Base-by-base conservation (phyloP, 2,329 filamentous ascomycete genomes). In the Geosmithia flava region DNA sequence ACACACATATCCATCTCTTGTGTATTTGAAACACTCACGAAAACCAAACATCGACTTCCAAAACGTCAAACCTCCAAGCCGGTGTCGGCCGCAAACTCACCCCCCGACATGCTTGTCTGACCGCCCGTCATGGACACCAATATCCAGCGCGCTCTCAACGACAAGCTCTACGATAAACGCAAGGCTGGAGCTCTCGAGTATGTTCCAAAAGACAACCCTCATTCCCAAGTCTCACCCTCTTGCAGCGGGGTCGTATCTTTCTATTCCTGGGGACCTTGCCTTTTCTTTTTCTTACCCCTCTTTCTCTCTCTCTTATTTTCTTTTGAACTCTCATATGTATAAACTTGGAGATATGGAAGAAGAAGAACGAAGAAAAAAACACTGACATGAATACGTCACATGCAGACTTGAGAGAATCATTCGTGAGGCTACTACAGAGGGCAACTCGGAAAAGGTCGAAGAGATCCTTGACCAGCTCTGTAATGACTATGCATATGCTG, bases 81-180 rank as follows among this genome's bases (percentile, higher is more conserved):
- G 42, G 27, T 39, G 17, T 17, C 44, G 33, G 29, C 33, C 27
- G 17, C 17, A n/a, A 20, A 10, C 10, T 20, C 15, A 7, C 16
- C 13, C 43, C 30, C 20, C 45, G 40, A 37, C 49, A 55, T 56
- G 52, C 49, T 46, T 17, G 41, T 49, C 17, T 44, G 42, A 33
- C 40, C 47, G 43, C 47, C 23, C 59, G 60, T 50, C 59, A 96
- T 97, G 90, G 91, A 97, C 72, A 74, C 79, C 60, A 83, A 82
- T 62, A 87, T 96, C 63, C 88, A 94, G 68, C 87, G 91, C 58
- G 78, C 90, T 56, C 75, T 98, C 62, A 95, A 94, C 64, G 93
- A 98, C 70, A 98, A 96, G 78, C 83, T 97, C 62, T 98, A 98
- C 66, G 93, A 98, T 64, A 95, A 94, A 74, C 81, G 94, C 63